These are phyloP conservation scores for Graphilbum fragrans DNA, from an alignment of 2,329 filamentous ascomycete species.

Conservation along the genomic window DNA sequence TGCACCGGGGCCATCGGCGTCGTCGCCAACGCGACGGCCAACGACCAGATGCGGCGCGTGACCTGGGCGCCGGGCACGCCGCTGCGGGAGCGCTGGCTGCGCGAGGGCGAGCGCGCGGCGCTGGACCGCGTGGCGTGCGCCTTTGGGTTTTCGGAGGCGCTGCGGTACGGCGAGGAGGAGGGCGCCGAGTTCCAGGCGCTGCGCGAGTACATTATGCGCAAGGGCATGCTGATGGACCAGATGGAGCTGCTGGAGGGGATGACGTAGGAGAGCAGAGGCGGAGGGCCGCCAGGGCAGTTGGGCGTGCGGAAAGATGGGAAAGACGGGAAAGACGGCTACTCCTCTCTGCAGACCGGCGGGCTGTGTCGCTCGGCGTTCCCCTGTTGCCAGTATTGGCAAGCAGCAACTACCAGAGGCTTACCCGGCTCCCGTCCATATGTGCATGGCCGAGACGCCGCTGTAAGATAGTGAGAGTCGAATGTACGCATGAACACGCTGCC, in stretches of 20 bases:
- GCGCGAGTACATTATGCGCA: slow-evolving; percentile 68
- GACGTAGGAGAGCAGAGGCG: slow-evolving; percentile 21
- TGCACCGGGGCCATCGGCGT: slow-evolving; percentile 74
- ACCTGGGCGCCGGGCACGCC: slow-evolving; percentile 80
- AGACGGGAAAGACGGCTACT: no score
- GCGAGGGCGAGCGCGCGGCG: slow-evolving; percentile 81
- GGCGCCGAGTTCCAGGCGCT: slow-evolving; percentile 82
- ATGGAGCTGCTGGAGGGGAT: slow-evolving; percentile 89
- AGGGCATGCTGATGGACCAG: slow-evolving; percentile 82
- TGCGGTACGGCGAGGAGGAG: slow-evolving; percentile 77
- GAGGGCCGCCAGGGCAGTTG: background rate
- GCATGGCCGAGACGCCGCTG: no score
- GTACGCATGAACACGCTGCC: no score
- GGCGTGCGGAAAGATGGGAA: no score
- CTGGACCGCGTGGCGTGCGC: slow-evolving; percentile 76
- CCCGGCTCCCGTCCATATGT: no score
- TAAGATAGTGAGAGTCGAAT: no score
- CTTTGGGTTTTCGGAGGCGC: slow-evolving; percentile 81
- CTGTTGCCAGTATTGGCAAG: no score
- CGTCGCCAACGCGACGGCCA: slow-evolving; percentile 73
- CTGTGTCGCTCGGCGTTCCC: no score
- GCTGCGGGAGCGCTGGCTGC: slow-evolving; percentile 68
- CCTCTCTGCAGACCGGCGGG: no score
- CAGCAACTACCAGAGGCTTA: no score
- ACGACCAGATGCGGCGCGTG: slow-evolving; percentile 91